These are phyloP conservation scores for Coffea humblotiana DNA, from an alignment of 305 asterid genomes.

Conservation along the genomic window DNA sequence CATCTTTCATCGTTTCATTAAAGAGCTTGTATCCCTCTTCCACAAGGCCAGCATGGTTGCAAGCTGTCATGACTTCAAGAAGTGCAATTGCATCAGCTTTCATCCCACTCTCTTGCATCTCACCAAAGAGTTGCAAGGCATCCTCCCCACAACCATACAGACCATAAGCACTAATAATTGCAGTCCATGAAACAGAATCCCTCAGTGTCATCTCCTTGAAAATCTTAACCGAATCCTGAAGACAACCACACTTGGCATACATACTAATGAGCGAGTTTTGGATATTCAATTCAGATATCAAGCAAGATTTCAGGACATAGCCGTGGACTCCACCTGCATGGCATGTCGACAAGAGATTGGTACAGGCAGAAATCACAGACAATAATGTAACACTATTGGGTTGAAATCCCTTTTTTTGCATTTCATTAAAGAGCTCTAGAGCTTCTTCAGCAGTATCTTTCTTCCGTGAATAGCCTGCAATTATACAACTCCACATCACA, in stretches of 20 bases:
- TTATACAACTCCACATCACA: constrained; percentile 73
- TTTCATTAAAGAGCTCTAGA: constrained; percentile 44
- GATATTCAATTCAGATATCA: constrained; percentile 34
- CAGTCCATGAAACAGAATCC: constrained; percentile 67
- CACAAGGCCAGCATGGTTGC: constrained; percentile 61
- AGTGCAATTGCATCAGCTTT: constrained; percentile 45
- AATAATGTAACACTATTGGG: constrained; percentile 60
- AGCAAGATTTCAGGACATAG: constrained; percentile 48
- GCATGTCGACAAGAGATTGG: constrained; percentile 37
- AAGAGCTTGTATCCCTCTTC: constrained; percentile 52
- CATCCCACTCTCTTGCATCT: constrained; percentile 49
- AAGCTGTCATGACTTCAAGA: constrained; percentile 55
- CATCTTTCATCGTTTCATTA: constrained; percentile 35
- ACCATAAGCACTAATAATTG: constrained; percentile 57
- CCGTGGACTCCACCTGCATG: constrained; percentile 49
- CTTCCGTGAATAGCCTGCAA: constrained; percentile 48
- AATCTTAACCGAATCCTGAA: constrained; percentile 44
- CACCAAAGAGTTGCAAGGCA: constrained; percentile 47
- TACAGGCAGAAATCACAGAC: constrained; percentile 55
- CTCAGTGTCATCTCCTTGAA: constrained; percentile 45
- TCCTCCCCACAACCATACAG: constrained; percentile 52
- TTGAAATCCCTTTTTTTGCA: constrained; percentile 49
- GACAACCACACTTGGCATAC: constrained; percentile 73
- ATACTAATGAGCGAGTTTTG: constrained; percentile 61
- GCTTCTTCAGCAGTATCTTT: constrained; percentile 47